Evolutionary conservation across 2,329 filamentous ascomycete genomes (phyloP), one percentile per base, ranked within the genome.

Genomic region (Tolypocladium tropicale): DNA sequence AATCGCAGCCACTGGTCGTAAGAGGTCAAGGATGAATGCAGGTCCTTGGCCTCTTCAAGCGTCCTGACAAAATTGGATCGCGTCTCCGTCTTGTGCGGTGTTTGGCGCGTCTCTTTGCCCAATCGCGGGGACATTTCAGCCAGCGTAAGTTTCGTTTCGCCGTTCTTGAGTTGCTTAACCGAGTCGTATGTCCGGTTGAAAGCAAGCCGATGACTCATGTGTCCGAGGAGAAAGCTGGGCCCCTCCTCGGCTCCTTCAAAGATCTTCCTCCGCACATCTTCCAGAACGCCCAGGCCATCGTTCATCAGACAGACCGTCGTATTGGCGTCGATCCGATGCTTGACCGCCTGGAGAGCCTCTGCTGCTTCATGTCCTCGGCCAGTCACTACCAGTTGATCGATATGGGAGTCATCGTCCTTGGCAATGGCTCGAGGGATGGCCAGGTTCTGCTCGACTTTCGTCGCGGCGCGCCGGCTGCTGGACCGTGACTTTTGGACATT

Each of bases 251-350:
- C 76, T 58, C 92, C 80, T 0, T 82, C 78, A 62, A 96, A 96
- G 32, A 95, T 69, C 12, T 79, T 70, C 36, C 78, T 71, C 63
- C 90, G 90, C 43, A 96, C 78, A 52, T 85, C 80, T 52, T 97
- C 91, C n/a, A 90, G 77, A 2, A 90, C 75, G 0, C 94, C 93
- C 70, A 97, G 82, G 1, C 92, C 90, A 59, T 93, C 89, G 56
- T 90, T 87, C 56, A 95, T 70, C 55, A 95, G 80, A 57, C 88
- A 83, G 9, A 96, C 79, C 0, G 89, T 88, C 1, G 87, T 90
- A 32, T 83, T 74, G 3, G 79, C 74, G 48, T 81, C 78, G n/a
- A 95, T 72, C 11, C 89, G 81, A 63, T 89, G 79, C 55, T 78
- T 80, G 55, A 94, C 75, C 0, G 77, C 72, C 4, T 75, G 65